Evolutionary conservation across 1,284 basidiomycete genomes (phyloP).

Genomic region (Coniophora puteana): DNA sequence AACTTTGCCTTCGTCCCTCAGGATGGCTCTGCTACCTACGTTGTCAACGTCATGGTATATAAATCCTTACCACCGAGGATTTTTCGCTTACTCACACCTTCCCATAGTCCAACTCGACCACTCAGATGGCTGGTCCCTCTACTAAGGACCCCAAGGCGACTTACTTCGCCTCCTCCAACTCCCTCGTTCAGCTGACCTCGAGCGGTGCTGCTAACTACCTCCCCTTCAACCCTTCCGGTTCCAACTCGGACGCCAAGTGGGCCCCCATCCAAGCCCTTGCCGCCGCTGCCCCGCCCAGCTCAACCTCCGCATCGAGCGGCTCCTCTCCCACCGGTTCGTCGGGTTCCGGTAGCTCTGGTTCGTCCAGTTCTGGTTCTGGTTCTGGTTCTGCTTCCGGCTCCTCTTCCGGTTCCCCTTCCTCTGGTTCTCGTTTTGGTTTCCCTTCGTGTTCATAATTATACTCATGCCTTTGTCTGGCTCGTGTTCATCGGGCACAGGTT

Average conservation of each 20-base stretch:
- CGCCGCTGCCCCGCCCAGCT: conserved; percentile 25
- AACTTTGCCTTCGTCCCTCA: conserved; percentile 85
- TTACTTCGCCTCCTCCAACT: conserved; percentile 69
- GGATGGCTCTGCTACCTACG: conserved; percentile 75
- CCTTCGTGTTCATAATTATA: background rate
- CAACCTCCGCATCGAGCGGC: conserved; percentile 13
- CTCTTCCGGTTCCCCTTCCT: conserved; percentile 1
- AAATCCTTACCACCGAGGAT: background rate
- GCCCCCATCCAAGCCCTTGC: conserved; percentile 35
- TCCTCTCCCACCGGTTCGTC: conserved; percentile 6
- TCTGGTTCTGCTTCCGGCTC: background rate
- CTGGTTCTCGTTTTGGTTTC: background rate
- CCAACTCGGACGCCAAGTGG: conserved; percentile 51
- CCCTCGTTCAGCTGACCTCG: conserved; percentile 76
- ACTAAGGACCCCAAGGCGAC: conserved; percentile 63
- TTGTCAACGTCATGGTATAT: conserved; percentile 70
- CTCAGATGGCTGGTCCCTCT: conserved; percentile 64
- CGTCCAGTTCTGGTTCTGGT: conserved; percentile 10
- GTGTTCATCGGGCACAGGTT: background rate
- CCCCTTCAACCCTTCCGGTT: conserved; percentile 46
- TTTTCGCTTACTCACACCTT: background rate
- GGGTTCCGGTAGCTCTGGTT: conserved; percentile 15
- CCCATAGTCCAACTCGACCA: conserved; percentile 73
- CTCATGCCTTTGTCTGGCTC: background rate
- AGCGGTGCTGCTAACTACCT: conserved; percentile 68